Percentiles rank a stretch among this genome's conserved stretches.
These are phyloP conservation scores for Puya raimondii DNA, from an alignment of 176 grass and related monocot genomes.

Conservation along the genomic window DNA sequence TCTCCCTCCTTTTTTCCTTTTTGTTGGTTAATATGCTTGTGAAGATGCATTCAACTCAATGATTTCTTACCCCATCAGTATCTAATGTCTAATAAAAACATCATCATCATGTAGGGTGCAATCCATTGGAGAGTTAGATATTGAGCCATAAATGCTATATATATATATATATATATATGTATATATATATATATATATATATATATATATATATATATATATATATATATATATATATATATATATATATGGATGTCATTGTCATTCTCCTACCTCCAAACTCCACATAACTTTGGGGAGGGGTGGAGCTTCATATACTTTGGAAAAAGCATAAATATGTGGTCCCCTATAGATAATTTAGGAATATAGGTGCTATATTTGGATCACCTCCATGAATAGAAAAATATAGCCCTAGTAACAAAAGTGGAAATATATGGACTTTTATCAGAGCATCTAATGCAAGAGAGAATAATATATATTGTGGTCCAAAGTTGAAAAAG, in stretches of 20 bases:
- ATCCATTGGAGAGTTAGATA: too few species aligned
- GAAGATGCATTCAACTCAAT: too few species aligned
- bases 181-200: too few species aligned
- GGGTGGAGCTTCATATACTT: background rate
- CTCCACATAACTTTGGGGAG: background rate
- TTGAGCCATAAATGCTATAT: too few species aligned
- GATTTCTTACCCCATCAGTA: too few species aligned
- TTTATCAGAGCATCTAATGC: background rate
- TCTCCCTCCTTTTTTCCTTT: too few species aligned
- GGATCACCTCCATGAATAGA: background rate
- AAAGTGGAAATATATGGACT: background rate
- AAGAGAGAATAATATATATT: background rate
- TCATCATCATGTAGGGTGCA: background rate
- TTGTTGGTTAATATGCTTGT: too few species aligned
- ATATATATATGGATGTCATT: background rate
- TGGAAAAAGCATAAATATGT: background rate
- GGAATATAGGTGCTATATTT: background rate
- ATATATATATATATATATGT: too few species aligned
- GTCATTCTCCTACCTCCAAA: background rate
- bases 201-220: too few species aligned
- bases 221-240: too few species aligned
- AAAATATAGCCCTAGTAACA: background rate
- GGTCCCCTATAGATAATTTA: background rate
- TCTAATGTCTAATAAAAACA: background rate
- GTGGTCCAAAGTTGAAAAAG: constrained; percentile 8